phyloP scores from a whole-genome alignment of 2,329 filamentous ascomycete species.

The Eutypa lata region DNA sequence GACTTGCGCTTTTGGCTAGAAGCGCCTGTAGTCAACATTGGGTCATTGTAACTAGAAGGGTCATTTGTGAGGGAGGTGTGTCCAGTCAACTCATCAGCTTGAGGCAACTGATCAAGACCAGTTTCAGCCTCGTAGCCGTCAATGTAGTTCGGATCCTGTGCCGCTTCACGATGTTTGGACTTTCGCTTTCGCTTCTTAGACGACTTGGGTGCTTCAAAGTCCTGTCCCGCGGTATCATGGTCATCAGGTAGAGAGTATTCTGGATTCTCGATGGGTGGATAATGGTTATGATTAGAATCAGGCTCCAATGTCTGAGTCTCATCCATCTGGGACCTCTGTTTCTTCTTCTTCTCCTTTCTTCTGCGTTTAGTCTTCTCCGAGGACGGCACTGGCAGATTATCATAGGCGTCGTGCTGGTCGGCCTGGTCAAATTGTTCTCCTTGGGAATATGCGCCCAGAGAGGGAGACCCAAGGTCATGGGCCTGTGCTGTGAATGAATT shows the following conservation, averaged over 20 bases:
- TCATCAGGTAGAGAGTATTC: neutral
- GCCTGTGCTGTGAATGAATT: constrained; percentile 1
- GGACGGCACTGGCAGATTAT: neutral
- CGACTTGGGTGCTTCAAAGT: constrained; percentile 4
- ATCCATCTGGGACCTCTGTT: constrained; percentile 12
- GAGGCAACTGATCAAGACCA: neutral
- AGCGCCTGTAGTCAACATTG: neutral
- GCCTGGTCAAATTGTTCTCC: neutral
- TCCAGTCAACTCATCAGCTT: neutral
- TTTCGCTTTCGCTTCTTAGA: constrained; percentile 18
- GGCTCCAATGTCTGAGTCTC: constrained; percentile 6
- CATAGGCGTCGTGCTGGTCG: neutral
- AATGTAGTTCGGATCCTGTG: neutral
- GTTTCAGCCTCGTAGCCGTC: neutral
- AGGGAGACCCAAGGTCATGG: neutral
- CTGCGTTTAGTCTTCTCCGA: neutral
- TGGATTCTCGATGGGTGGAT: constrained; percentile 2
- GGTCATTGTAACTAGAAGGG: constrained; percentile 1
- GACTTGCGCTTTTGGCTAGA: constrained; percentile 16
- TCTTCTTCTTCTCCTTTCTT: constrained; percentile 6
- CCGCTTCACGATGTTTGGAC: neutral
- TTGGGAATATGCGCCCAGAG: neutral
- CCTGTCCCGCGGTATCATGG: constrained; percentile 2
- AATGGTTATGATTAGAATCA: neutral
- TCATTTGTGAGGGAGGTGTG: neutral